Evolutionary conservation across 2,329 filamentous ascomycete species (phyloP), one percentile per base, ranked within the genome.

Genomic region (Neopestalotiopsis clavispora): DNA sequence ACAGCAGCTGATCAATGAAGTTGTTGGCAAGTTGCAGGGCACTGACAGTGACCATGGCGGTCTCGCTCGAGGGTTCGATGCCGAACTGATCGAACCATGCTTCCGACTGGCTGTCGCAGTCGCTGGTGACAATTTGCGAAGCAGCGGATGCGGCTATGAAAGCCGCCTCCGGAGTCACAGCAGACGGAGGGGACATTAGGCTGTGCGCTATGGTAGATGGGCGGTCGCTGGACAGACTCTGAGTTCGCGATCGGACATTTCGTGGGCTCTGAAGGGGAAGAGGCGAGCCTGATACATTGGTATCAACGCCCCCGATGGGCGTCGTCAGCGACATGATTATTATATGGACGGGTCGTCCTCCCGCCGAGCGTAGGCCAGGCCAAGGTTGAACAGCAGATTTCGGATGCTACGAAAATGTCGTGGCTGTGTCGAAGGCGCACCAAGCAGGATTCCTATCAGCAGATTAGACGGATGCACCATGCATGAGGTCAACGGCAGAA

Each of bases 1-100:
- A 97, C 5, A 99, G 87, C 4, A 98, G 85, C 77, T 98, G 94
- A 79, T 99, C 96, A 71, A 99, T 88, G 77, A 99, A 99, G 75
- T 88, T 90, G 82, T 99, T 99, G 77, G 98, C 88, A 10, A 97
- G 87, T 57, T 87, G 86, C 49, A 98, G 84, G 0, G 96, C 93
- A 34, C 88, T 86, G 2, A 87, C 84, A 1, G 94, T 91, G 68
- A 97, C 92, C 63, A 92, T 79, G 20, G 92, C 92, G 20, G 91
- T 89, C 73, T 93, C 91, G 68, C 87, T 86, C 4, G 88, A 87
- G 1, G 89, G 86, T 72, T 91, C 88, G 67, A 91, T 86, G 65
- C 89, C 89, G 73, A 92, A 87, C 71, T 92, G 87, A 75, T 93
- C 89, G 75, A 90, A 89, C 86, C 91, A 91, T 65, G 90, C 84